Percentiles rank a stretch among this genome's conserved stretches.
Conservation (phyloP, 1,284 basidiomycete species). For the Puccinia polysora region DNA sequence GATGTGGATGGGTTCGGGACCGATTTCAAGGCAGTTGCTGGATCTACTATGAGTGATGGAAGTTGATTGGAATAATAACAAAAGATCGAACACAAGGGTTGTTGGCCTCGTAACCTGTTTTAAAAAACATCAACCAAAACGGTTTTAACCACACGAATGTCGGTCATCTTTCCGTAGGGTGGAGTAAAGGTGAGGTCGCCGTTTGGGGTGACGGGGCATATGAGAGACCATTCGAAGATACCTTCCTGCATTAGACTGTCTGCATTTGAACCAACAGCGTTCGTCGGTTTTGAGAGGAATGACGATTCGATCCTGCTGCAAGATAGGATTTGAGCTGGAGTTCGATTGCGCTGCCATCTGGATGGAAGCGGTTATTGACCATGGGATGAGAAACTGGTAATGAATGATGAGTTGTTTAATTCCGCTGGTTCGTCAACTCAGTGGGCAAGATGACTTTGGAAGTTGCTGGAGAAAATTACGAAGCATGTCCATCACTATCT, state of each 20-base stretch:
- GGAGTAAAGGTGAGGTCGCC: no score
- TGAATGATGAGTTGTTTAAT: no score
- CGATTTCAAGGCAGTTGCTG: background rate
- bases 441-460: no score
- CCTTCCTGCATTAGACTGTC: conserved; percentile 37
- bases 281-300: conserved; percentile 26
- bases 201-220: no score
- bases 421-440: no score
- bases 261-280: conserved; percentile 37
- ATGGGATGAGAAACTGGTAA: no score
- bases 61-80: conserved; percentile 38
- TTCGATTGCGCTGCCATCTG: no score
- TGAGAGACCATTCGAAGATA: background rate
- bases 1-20: background rate
- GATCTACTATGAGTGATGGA: conserved; percentile 8
- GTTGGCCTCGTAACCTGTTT: conserved; percentile 13
- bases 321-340: no score
- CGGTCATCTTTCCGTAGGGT: background rate
- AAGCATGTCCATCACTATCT: no score
- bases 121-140: no score
- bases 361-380: no score
- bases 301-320: conserved; percentile 16
- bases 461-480: no score
- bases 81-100: conserved; percentile 24
- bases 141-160: background rate